A percentile compares a stretch with the other conserved stretches of the same genome.
Conservation (phyloP, 805 yeast species). For the Hanseniaspora nectarophila region DNA sequence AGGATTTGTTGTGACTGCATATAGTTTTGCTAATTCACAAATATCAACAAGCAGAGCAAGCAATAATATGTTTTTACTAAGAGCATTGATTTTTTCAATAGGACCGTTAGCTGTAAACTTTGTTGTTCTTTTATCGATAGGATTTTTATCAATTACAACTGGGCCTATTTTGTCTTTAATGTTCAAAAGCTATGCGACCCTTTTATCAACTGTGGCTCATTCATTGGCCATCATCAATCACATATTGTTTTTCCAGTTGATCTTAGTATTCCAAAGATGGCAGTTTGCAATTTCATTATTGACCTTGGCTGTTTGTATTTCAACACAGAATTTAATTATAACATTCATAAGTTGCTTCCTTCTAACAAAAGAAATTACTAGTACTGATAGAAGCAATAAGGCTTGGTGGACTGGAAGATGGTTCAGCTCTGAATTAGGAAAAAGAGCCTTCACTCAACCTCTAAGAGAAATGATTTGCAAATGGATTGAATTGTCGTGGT, state of each 20-base stretch:
- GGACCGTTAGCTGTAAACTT: constrained; percentile 40
- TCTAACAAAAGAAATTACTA: constrained; percentile 45
- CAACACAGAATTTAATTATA: constrained; percentile 42
- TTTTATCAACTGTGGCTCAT: constrained; percentile 42
- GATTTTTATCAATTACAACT: constrained; percentile 32
- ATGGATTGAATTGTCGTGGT: constrained; percentile 43
- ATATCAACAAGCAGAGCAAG: constrained; percentile 30
- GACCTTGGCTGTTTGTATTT: constrained; percentile 39
- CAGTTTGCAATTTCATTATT: constrained; percentile 40
- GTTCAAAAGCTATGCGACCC: constrained; percentile 35
- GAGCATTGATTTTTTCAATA: constrained; percentile 35
- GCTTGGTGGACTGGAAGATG: constrained; percentile 69
- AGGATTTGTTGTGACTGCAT: constrained; percentile 34
- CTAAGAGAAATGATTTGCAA: constrained; percentile 47
- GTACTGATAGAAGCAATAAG: constrained; percentile 38
- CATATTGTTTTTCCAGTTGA: constrained; percentile 37
- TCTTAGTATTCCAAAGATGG: constrained; percentile 50
- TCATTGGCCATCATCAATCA: constrained; percentile 38
- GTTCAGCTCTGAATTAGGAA: constrained; percentile 45
- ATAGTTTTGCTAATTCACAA: constrained; percentile 43
- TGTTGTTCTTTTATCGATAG: constrained; percentile 30
- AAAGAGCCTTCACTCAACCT: constrained; percentile 45
- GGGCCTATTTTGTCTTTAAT: constrained; percentile 40
- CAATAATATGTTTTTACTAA: constrained; percentile 34
- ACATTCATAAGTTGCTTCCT: constrained; percentile 35